Evolutionary conservation across 108 stramenopile species (phyloP), one percentile per base, ranked within the genome.

Genomic region (Nitzschia sp.): DNA sequence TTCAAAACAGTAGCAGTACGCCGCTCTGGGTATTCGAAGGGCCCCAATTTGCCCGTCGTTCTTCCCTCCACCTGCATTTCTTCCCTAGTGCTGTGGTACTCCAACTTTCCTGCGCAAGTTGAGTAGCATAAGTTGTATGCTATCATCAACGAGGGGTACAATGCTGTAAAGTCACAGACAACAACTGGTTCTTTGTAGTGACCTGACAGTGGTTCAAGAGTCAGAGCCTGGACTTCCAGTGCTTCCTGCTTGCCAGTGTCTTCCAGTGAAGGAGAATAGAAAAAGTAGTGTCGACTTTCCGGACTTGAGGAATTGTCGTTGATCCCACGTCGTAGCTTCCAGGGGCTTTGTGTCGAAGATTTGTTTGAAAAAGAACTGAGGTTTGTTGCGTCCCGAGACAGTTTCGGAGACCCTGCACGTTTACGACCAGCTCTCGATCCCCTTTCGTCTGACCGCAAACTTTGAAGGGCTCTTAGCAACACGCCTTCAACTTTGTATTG

Each of bases 91-190:
- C 79, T 88, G 37, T 94, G 92, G 56, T 94, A 91, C 40, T 94
- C 90, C 12, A 94, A 51, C 58, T 88, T 91, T 39, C 95, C 94
- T 19, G 91, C 91, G 46, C 83, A 77, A 10, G 94, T 95, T 10
- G 89, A 87, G 71, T 96, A 99, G 65, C 98, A 99, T 2, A 99
- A 80, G 67, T 99, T 99, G 81, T 97, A 95, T 37, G 97, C 97
- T 74, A 98, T 97, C 38, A 99, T 83, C 51, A 99, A 89, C 1
- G 96, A 97, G 14, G 98, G 98, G 75, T 99, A 99, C 41, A 99
- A 82, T 9, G 92, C 92, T 9, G 89, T 96, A 64, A 98, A 99
- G 67, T 99, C 98, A 44, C 97, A 92, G 7, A 98, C 97, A 21
- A 96, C 91, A 20, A 99, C 88, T 9, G 98, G 98, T 25, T 97